Evolutionary conservation across 192 early-diverging fungal genomes (phyloP).

Genomic region (Geranomyces michiganensis): DNA sequence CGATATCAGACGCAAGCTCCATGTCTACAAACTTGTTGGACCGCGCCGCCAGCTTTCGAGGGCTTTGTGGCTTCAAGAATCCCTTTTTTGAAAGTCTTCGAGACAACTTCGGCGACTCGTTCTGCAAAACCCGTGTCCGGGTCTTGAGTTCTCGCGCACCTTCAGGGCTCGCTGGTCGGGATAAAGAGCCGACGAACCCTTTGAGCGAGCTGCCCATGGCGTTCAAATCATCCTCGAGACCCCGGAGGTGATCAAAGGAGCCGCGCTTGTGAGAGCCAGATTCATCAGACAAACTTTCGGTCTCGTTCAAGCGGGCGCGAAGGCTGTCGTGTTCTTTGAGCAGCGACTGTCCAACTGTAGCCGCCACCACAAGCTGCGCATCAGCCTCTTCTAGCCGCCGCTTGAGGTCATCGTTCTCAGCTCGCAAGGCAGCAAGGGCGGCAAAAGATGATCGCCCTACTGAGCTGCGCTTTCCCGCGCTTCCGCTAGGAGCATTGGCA

Average conservation of each 20-base stretch:
- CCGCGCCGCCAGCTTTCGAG: slow-evolving; percentile 8
- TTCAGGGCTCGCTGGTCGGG: slow-evolving; percentile 21
- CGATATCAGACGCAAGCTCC: slow-evolving; percentile 36
- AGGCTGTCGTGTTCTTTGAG: slow-evolving; percentile 32
- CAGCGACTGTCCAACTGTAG: slow-evolving; percentile 39
- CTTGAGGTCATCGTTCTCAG: slow-evolving; percentile 25
- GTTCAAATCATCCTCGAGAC: background rate
- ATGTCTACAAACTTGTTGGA: slow-evolving; percentile 30
- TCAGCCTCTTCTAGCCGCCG: slow-evolving; percentile 17
- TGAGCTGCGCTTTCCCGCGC: too few relatives aligned
- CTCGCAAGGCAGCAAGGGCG: background rate
- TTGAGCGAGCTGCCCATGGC: slow-evolving; percentile 14
- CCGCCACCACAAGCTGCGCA: slow-evolving; percentile 22
- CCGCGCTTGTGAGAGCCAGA: background rate
- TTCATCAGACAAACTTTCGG: background rate
- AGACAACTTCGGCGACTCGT: background rate
- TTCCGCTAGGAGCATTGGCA: too few relatives aligned
- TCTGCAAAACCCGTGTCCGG: background rate
- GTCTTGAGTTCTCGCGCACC: background rate
- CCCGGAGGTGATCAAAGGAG: slow-evolving; percentile 7
- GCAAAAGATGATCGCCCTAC: too few relatives aligned
- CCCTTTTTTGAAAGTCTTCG: slow-evolving; percentile 5
- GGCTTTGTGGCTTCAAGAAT: slow-evolving; percentile 16
- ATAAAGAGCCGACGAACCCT: slow-evolving; percentile 14
- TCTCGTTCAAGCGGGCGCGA: slow-evolving; percentile 1